Evolutionary conservation across 1,139 yeast species (phyloP), one percentile per base, ranked within the genome.

Genomic region (Geotrichum histeridarum): DNA sequence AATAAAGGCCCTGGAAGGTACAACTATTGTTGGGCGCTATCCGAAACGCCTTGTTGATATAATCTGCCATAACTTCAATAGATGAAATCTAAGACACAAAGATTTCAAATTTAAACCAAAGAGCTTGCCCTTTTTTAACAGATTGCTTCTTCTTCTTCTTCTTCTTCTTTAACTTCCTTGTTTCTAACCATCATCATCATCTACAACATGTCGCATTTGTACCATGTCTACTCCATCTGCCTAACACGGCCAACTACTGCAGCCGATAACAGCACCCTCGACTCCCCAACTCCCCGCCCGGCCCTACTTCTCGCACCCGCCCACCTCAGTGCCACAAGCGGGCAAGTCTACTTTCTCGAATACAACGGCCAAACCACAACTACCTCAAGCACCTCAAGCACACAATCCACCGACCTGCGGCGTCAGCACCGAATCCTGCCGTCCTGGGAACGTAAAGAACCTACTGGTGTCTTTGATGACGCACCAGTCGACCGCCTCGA

Each of bases 241-340:
- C 22, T 18, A 5, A n/a, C 18, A 9, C 17, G 30, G 22, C 51
- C 51, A 22, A 5, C 27, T 5, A 5, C 27, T 4, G 32, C n/a
- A 8, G 22, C n/a, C n/a, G n/a, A n/a, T n/a, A n/a, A n/a, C n/a
- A n/a, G 14, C 41, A 15, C n/a, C 14, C 11, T 22, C 9, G 31
- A n/a, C 32, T 30, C 33, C n/a, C 47, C 30, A 5, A 8, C 39
- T 14, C 14, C 27, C 11, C 47, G 35, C 27, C 27, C 27, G 14
- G 51, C 42, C 6, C 47, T 39, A 3, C 35, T 39, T 1, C 45
- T 42, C n/a, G 51, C 51, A 2, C 51, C 46, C 17, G 36, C 35
- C 15, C 17, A 30, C n/a, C n/a, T 30, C 6, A 12, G 18, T 1
- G n/a, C 31, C 35, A 12, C 42, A n/a, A 27, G 5, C 4, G 42